A percentile compares a stretch with the other conserved stretches of the same genome.
These are phyloP conservation scores for Talaromyces liani DNA, from an alignment of 495 filamentous ascomycete genomes.

Conservation along the genomic window DNA sequence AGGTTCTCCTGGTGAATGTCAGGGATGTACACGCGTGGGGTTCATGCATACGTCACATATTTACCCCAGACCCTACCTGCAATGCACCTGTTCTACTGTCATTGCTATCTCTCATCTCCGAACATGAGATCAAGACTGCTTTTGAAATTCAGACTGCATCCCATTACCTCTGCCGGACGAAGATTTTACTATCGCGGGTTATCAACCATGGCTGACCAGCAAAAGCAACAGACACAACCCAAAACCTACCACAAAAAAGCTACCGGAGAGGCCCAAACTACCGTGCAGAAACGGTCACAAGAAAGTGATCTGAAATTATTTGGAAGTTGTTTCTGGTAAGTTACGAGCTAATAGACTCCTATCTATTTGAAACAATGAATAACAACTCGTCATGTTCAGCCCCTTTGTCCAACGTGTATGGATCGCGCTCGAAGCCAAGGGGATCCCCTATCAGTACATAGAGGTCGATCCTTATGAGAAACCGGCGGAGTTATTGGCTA, in stretches of 20 bases:
- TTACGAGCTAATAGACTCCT: slow-evolving; percentile 2
- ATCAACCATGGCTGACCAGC: slow-evolving; percentile 35
- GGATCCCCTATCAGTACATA: slow-evolving; percentile 80
- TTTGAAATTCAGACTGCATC: not conserved
- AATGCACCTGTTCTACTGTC: not conserved
- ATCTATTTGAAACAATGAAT: not conserved
- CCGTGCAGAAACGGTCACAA: slow-evolving; percentile 63
- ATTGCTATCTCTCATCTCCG: not conserved
- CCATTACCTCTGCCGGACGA: not conserved
- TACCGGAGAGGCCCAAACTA: slow-evolving; percentile 65
- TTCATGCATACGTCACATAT: slow-evolving; percentile 7
- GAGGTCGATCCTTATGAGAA: slow-evolving; percentile 87
- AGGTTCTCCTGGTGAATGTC: not conserved
- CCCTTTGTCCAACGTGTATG: slow-evolving; percentile 91
- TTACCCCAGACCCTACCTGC: not conserved
- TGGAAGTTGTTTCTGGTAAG: slow-evolving; percentile 87
- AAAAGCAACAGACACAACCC: slow-evolving; percentile 34
- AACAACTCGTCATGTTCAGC: slow-evolving; percentile 20
- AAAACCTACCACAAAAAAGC: slow-evolving; percentile 80
- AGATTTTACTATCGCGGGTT: not conserved
- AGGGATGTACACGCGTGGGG: not conserved
- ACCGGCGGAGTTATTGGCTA: slow-evolving; percentile 66
- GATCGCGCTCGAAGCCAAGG: slow-evolving; percentile 88
- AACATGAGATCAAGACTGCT: not conserved
- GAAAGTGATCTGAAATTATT: slow-evolving; percentile 73